Percentiles rank a stretch among this genome's conserved stretches.
Conservation (phyloP, 1,284 basidiomycete genomes). For the Papiliotrema flavescens region DNA sequence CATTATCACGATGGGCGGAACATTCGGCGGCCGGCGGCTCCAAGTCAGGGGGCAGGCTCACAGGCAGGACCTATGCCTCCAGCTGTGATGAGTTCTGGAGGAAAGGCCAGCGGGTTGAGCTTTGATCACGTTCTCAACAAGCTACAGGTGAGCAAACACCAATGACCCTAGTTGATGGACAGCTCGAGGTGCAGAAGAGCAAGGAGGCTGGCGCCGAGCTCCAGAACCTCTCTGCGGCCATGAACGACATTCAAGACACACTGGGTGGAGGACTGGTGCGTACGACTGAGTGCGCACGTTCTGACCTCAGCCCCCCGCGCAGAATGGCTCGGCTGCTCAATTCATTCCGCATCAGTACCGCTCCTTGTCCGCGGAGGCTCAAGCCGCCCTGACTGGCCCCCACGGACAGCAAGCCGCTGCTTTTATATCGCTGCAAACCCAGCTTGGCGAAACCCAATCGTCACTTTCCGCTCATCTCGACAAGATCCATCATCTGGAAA, state of each 20-base stretch:
- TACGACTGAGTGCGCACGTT: constrained; percentile 26
- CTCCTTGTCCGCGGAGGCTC: constrained; percentile 37
- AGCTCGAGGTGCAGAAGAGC: constrained; percentile 89
- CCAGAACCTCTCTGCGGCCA: constrained; percentile 70
- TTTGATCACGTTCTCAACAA: constrained; percentile 53
- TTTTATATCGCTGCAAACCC: constrained; percentile 67
- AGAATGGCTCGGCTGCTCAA: constrained; percentile 45
- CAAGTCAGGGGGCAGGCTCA: constrained; percentile 7
- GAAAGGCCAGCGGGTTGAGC: constrained; percentile 47
- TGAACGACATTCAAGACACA: constrained; percentile 89
- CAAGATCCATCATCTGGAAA: constrained; percentile 78
- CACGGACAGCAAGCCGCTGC: constrained; percentile 45
- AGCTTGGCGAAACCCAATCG: constrained; percentile 80
- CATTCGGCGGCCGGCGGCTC: constrained; percentile 11
- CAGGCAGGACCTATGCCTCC: constrained; percentile 27
- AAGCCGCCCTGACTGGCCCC: constrained; percentile 46
- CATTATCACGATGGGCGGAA: constrained; percentile 31
- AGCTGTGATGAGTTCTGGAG: constrained; percentile 42
- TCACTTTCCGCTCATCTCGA: constrained; percentile 76
- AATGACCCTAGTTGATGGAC: constrained; percentile 45
- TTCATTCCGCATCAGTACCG: constrained; percentile 45
- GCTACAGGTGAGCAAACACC: constrained; percentile 45
- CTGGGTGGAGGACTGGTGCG: constrained; percentile 73
- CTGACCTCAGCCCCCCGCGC: constrained; percentile 50
- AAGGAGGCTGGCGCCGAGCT: constrained; percentile 91